phyloP scores from a whole-genome alignment of 768 basidiomycete genomes.

The Suillus luteus region DNA sequence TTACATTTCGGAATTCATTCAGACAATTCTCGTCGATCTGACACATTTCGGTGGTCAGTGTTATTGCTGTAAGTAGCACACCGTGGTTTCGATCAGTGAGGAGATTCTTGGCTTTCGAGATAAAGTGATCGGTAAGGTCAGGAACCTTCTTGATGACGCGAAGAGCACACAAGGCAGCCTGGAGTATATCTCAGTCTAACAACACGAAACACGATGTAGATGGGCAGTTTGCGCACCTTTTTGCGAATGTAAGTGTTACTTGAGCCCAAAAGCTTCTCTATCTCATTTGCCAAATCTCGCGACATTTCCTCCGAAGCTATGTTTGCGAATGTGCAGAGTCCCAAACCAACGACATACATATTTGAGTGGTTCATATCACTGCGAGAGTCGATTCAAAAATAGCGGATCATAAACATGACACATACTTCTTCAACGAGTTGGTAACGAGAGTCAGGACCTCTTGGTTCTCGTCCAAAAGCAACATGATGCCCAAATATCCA shows the following conservation, averaged over 20 bases:
- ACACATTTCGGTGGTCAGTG: slow-evolving; percentile 94
- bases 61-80: slow-evolving; percentile 91
- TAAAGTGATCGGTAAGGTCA: slow-evolving; percentile 92
- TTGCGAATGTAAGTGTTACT: slow-evolving; percentile 99
- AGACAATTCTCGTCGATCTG: slow-evolving; percentile 69
- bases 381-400: slow-evolving; percentile 18
- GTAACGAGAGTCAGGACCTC: slow-evolving; percentile 97
- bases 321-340: slow-evolving; percentile 97
- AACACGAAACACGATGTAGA: slow-evolving; percentile 10
- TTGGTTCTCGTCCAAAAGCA: slow-evolving; percentile 95
- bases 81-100: slow-evolving; percentile 97
- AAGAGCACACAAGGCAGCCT: slow-evolving; percentile 95
- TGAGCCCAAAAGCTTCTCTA: slow-evolving; percentile 95
- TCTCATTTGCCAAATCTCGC: slow-evolving; percentile 94
- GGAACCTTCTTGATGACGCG: slow-evolving; percentile 95
- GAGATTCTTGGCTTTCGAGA: slow-evolving; percentile 82
- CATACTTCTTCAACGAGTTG: slow-evolving; percentile 96
- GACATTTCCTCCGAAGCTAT: slow-evolving; percentile 99
- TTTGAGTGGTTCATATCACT: slow-evolving; percentile 99
- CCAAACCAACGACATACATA: slow-evolving; percentile 97
- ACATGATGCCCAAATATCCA: slow-evolving; percentile 97
- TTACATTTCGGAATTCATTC: slow-evolving; percentile 88
- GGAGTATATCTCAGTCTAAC: neutral
- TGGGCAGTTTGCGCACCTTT: slow-evolving; percentile 60
- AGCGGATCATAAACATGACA: slow-evolving; percentile 13